Evolutionary conservation across 148 eudicot species (phyloP).

Genomic region (Vaccinium darrowii): DNA sequence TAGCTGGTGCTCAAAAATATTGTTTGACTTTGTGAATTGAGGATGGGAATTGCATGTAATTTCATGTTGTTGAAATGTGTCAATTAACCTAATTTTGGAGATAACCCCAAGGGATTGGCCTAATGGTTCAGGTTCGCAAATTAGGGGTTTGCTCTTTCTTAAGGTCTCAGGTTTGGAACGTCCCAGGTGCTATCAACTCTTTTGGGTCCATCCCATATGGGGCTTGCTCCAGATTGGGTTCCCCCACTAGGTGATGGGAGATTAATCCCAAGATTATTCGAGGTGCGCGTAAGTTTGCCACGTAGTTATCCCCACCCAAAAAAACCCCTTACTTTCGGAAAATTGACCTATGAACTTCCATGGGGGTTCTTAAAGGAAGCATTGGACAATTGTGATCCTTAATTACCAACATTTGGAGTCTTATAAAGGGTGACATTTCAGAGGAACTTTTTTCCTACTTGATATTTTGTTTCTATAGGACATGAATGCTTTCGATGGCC

Average conservation of each 20-base stretch:
- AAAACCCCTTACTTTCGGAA: not conserved
- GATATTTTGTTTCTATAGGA: not conserved
- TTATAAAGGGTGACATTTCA: not conserved
- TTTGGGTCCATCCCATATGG: too few species aligned
- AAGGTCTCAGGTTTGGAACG: too few species aligned
- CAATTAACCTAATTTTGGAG: not conserved
- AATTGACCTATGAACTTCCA: not conserved
- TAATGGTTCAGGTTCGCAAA: too few species aligned
- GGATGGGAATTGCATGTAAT: not conserved
- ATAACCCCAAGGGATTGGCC: too few species aligned
- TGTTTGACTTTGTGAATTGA: not conserved
- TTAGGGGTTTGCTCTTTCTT: too few species aligned
- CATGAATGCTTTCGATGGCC: not conserved
- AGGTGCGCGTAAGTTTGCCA: too few species aligned
- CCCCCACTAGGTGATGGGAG: too few species aligned
- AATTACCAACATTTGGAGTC: not conserved
- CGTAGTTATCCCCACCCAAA: too few species aligned
- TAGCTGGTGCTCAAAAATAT: not conserved
- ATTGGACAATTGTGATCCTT: not conserved
- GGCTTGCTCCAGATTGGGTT: too few species aligned
- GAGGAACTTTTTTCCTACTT: not conserved
- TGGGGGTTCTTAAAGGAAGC: not conserved
- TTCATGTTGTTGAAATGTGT: not conserved
- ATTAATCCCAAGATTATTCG: too few species aligned
- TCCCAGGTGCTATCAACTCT: too few species aligned